Percentiles rank a stretch among this genome's conserved stretches.
These are phyloP conservation scores for Claviceps humidiphila DNA, from an alignment of 2,329 filamentous ascomycete species.

Conservation along the genomic window DNA sequence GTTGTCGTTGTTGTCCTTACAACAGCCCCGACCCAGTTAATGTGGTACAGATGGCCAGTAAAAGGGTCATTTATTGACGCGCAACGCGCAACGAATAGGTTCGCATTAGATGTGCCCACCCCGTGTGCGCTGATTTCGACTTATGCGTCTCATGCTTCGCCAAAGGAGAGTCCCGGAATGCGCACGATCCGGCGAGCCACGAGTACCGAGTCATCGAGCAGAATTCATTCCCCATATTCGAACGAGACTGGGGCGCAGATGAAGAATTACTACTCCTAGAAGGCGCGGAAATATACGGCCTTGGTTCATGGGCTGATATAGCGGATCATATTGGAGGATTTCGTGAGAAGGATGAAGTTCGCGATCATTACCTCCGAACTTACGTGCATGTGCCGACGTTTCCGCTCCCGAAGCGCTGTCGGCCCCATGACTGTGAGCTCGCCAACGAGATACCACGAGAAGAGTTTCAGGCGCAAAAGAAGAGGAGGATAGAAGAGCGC, in stretches of 20 bases:
- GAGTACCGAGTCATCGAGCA: constrained; percentile 92
- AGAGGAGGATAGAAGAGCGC: constrained; percentile 80
- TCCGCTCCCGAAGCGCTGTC: constrained; percentile 75
- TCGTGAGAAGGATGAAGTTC: constrained; percentile 85
- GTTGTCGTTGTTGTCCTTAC: constrained; percentile 19
- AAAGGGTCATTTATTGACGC: constrained; percentile 4
- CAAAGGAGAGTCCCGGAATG: constrained; percentile 64
- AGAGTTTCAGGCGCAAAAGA: constrained; percentile 86
- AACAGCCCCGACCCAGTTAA: not conserved
- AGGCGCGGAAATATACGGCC: constrained; percentile 87
- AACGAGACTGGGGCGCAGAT: constrained; percentile 90
- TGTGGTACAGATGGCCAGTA: not conserved
- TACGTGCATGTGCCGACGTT: constrained; percentile 77
- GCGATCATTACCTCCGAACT: constrained; percentile 81
- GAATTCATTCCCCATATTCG: constrained; percentile 94
- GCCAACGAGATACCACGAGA: constrained; percentile 74
- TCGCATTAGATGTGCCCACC: constrained; percentile 80
- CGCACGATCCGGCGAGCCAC: constrained; percentile 78
- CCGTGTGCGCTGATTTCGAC: constrained; percentile 83
- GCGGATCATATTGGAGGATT: constrained; percentile 96
- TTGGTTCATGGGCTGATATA: constrained; percentile 96
- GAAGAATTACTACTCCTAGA: constrained; percentile 90
- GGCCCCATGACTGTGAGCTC: constrained; percentile 65
- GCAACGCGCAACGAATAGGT: constrained; percentile 42
- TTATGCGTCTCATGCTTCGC: constrained; percentile 93